A percentile compares a stretch with the other conserved stretches of the same genome.
Evolutionary conservation across 2,329 filamentous ascomycete genomes (phyloP).

Genomic region (Exophiala phaeomuriformis): DNA sequence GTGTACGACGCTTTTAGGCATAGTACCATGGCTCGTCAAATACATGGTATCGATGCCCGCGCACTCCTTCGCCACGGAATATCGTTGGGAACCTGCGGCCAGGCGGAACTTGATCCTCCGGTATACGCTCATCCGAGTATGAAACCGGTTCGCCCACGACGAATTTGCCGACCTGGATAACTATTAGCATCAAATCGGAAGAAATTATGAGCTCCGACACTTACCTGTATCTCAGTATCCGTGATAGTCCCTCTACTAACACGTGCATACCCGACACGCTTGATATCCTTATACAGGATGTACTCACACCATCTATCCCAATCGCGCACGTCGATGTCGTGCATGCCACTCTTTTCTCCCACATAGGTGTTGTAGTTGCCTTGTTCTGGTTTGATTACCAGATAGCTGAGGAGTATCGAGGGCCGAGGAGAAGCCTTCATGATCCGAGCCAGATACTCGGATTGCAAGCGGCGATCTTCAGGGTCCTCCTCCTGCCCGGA

Average conservation of each 20-base stretch:
- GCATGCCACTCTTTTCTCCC: constrained; percentile 78
- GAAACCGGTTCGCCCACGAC: constrained; percentile 65
- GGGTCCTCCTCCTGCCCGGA: constrained; percentile 95
- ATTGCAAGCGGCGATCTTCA: constrained; percentile 81
- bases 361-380: constrained; percentile 98
- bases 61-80: constrained; percentile 77
- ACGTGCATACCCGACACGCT: constrained; percentile 79
- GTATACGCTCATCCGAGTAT: constrained; percentile 56
- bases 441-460: constrained; percentile 73
- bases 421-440: constrained; percentile 81
- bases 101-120: constrained; percentile 66
- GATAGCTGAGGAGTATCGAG: constrained; percentile 77
- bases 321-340: constrained; percentile 83
- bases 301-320: constrained; percentile 99
- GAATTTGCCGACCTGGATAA: constrained; percentile 71
- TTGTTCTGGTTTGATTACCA: constrained; percentile 81
- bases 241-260: constrained; percentile 87
- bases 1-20: constrained; percentile 29
- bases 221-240: constrained; percentile 87
- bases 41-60: constrained; percentile 89
- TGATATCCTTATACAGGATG: constrained; percentile 85
- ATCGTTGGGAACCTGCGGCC: constrained; percentile 76
- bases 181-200: constrained; percentile 16
- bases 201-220: constrained; percentile 21
- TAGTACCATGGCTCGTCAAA: constrained; percentile 82